phyloP scores from a whole-genome alignment of 139 green algal species.

The Chlorella sp. region DNA sequence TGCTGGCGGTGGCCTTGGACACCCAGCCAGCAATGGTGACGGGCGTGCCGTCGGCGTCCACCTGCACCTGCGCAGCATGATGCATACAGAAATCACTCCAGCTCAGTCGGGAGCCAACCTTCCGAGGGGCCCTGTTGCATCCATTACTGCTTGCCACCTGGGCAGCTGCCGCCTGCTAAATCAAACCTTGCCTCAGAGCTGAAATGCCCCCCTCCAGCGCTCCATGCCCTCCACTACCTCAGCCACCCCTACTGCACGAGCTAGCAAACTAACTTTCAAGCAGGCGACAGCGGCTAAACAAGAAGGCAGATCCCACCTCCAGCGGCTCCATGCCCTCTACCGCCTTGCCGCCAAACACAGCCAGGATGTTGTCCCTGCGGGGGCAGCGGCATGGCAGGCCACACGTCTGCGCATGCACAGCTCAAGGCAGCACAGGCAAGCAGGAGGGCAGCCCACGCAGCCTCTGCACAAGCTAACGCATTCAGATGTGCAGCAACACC shows the following conservation, averaged over 20 bases:
- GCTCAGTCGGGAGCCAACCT: background rate
- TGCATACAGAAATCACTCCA: background rate
- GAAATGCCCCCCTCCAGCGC: too few species aligned
- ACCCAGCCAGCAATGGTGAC: conserved; percentile 69
- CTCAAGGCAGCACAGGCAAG: too few species aligned
- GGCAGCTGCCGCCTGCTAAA: too few species aligned
- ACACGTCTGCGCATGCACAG: too few species aligned
- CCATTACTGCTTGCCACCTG: too few species aligned
- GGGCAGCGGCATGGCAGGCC: background rate
- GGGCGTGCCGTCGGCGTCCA: background rate
- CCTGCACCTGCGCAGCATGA: conserved; percentile 43
- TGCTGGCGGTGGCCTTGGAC: conserved; percentile 67
- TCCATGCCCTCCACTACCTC: too few species aligned
- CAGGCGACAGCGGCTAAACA: too few species aligned
- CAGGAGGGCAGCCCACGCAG: too few species aligned
- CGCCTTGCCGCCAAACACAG: conserved; percentile 85
- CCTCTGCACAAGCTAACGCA: too few species aligned
- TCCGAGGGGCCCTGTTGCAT: background rate
- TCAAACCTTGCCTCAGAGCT: too few species aligned
- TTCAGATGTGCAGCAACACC: too few species aligned
- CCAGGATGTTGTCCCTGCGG: conserved; percentile 74
- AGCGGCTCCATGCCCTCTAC: conserved; percentile 72
- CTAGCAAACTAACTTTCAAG: background rate
- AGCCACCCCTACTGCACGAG: too few species aligned
- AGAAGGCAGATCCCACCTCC: conserved; percentile 54